A percentile compares a stretch with the other conserved stretches of the same genome.
phyloP scores from a whole-genome alignment of 2,329 filamentous ascomycete genomes.

The Alternaria sp. region DNA sequence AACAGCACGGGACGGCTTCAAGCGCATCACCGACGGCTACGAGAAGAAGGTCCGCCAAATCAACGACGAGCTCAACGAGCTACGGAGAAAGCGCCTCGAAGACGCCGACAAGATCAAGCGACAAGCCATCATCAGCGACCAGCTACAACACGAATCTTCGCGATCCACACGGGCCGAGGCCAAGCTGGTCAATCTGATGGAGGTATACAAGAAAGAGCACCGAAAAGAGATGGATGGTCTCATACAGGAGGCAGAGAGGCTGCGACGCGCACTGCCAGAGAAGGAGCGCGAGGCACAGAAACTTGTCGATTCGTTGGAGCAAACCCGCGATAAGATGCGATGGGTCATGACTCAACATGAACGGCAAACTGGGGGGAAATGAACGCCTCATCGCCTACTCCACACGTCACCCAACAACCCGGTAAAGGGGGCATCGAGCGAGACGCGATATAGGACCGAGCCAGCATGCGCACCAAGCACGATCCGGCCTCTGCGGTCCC shows the following conservation, averaged over 20 bases:
- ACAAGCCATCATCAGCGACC: slow-evolving; percentile 72
- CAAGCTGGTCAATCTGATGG: slow-evolving; percentile 66
- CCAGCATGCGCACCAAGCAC: background rate
- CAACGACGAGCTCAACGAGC: slow-evolving; percentile 53
- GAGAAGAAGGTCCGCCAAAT: slow-evolving; percentile 58
- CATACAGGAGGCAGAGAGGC: slow-evolving; percentile 61
- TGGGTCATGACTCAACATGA: slow-evolving; percentile 66
- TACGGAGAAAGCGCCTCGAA: slow-evolving; percentile 36
- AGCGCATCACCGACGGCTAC: slow-evolving; percentile 65
- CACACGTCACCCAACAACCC: background rate
- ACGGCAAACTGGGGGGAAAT: slow-evolving; percentile 21
- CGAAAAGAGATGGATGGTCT: slow-evolving; percentile 67
- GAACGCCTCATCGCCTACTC: background rate
- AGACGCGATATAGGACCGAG: background rate
- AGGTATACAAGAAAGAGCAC: slow-evolving; percentile 69
- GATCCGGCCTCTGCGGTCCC: background rate
- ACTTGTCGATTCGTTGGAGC: slow-evolving; percentile 64
- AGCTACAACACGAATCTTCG: slow-evolving; percentile 73
- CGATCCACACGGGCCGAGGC: slow-evolving; percentile 67
- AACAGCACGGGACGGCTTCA: slow-evolving; percentile 74
- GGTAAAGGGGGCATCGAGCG: slow-evolving; percentile 1
- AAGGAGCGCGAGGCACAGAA: slow-evolving; percentile 68
- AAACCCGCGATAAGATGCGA: slow-evolving; percentile 70
- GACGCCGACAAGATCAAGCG: slow-evolving; percentile 52
- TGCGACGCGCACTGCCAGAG: slow-evolving; percentile 62